Conservation (phyloP, 257 asterid genomes). For the Phtheirospermum japonicum region DNA sequence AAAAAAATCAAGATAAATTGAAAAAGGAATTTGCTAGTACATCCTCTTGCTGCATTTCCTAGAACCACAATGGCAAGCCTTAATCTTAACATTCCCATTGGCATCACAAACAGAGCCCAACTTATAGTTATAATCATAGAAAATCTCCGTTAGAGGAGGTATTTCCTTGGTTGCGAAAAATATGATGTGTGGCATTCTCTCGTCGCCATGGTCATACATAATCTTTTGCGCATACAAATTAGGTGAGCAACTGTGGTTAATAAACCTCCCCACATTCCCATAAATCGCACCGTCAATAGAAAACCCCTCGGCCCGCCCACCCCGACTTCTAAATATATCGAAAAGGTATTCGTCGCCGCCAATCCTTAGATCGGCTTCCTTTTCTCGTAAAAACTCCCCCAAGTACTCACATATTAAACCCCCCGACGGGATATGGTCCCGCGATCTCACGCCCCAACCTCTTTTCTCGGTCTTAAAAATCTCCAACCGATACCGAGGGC, state of each 20-base stretch:
- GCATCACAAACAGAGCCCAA: conserved; percentile 49
- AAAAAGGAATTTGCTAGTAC: conserved; percentile 18
- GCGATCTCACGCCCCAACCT: conserved; percentile 91
- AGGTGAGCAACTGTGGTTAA: conserved; percentile 84
- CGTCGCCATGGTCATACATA: conserved; percentile 61
- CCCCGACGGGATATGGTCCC: conserved; percentile 49
- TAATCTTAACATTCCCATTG: conserved; percentile 56
- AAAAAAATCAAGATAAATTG: no score
- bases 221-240: conserved; percentile 70
- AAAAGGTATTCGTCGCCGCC: conserved; percentile 66
- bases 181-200: conserved; percentile 74
- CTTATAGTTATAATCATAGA: conserved; percentile 58
- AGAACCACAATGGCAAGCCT: conserved; percentile 51
- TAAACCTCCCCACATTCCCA: conserved; percentile 80
- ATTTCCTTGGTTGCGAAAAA: conserved; percentile 55
- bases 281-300: conserved; percentile 59
- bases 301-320: conserved; percentile 38
- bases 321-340: conserved; percentile 44
- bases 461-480: conserved; percentile 62
- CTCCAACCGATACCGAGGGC: conserved; percentile 49
- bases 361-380: conserved; percentile 56
- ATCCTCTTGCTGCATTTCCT: conserved; percentile 36
- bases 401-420: conserved; percentile 75
- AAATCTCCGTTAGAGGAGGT: conserved; percentile 56
- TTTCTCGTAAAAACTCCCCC: conserved; percentile 65